Percentiles rank a stretch among this genome's conserved stretches.
Evolutionary conservation across 805 yeast genomes (phyloP).

Genomic region (Saturnispora sanitii): DNA sequence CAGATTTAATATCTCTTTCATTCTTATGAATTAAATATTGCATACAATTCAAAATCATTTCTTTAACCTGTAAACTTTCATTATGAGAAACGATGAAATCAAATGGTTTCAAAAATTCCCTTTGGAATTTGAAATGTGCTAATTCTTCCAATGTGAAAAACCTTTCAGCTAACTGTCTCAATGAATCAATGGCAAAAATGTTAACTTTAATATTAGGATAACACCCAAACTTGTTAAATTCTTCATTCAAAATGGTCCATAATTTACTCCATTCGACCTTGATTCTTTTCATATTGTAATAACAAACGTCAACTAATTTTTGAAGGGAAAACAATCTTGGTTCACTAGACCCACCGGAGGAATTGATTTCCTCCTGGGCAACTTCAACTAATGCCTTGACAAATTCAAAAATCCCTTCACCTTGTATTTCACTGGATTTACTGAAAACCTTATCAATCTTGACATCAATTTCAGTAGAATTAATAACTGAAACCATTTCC

Average conservation of each 20-base stretch:
- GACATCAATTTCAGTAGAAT: constrained; percentile 62
- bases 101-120: constrained; percentile 87
- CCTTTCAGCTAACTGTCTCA: constrained; percentile 85
- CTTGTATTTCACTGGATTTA: constrained; percentile 67
- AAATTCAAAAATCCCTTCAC: constrained; percentile 78
- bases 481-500: constrained; percentile 46
- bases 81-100: constrained; percentile 67
- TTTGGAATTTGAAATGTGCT: constrained; percentile 91
- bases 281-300: constrained; percentile 94
- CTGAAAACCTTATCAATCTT: constrained; percentile 82
- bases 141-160: constrained; percentile 90
- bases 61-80: constrained; percentile 60
- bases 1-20: constrained; percentile 69
- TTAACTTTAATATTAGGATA: constrained; percentile 68
- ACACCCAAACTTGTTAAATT: constrained; percentile 78
- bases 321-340: constrained; percentile 91
- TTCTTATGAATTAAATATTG: constrained; percentile 76
- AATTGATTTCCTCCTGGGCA: constrained; percentile 82
- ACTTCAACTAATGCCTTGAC: constrained; percentile 81
- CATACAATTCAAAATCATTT: constrained; percentile 83
- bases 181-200: constrained; percentile 85
- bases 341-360: constrained; percentile 68
- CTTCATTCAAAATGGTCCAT: constrained; percentile 89
- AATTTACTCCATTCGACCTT: constrained; percentile 93
- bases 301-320: constrained; percentile 94